phyloP scores from a whole-genome alignment of 139 green algal genomes.

The Closterium sp. region DNA sequence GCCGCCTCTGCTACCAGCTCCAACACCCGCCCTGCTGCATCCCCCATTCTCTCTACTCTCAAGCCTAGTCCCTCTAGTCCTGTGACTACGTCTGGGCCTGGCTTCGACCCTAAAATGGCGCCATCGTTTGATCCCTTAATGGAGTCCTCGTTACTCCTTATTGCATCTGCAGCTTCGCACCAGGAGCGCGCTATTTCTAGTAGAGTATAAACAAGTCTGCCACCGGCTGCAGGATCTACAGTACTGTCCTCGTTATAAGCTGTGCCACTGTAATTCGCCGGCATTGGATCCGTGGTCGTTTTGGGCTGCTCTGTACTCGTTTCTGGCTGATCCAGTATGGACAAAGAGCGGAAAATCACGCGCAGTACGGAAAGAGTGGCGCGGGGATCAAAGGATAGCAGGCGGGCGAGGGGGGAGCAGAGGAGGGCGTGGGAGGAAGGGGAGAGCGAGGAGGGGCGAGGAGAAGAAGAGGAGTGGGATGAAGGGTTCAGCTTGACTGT shows the following conservation, averaged over 20 bases:
- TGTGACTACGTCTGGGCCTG: background rate
- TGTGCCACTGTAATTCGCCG: background rate
- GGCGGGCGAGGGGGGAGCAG: background rate
- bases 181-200: background rate
- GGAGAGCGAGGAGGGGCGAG: background rate
- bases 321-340: background rate
- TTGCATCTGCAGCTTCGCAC: background rate
- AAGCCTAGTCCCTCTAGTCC: background rate
- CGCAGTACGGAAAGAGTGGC: background rate
- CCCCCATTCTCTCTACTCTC: background rate
- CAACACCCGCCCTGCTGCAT: background rate
- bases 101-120: background rate
- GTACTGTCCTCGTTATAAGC: background rate
- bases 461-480: background rate
- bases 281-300: background rate
- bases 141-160: background rate
- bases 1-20: background rate
- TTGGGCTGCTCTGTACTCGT: too few species aligned
- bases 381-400: background rate
- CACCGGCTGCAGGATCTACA: background rate
- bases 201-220: background rate
- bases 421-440: constrained; percentile 1
- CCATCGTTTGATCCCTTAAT: background rate
- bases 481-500: background rate
- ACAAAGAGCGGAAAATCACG: background rate